Evolutionary conservation across 352 stramenopile genomes (phyloP), one percentile per base, ranked within the genome.

Genomic region (Bremia lactucae): DNA sequence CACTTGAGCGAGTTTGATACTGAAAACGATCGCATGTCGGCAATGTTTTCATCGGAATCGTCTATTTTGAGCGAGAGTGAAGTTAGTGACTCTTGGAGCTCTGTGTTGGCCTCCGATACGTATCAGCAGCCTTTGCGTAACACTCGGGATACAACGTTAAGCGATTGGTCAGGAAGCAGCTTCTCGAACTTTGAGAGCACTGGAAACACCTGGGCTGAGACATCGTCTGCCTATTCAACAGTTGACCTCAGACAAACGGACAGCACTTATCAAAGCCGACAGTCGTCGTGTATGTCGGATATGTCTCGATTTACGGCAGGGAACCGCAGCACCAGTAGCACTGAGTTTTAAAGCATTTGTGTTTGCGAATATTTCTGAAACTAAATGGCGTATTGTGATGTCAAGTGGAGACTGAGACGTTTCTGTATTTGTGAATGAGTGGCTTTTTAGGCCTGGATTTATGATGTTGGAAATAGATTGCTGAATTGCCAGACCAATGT

Each of bases 61-160:
- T 78, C 68, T 0, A 31, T 76, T n/a, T 58, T 60, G 19, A 83
- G 69, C 16, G 46, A 46, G 10, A 71, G 61, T 49, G 56, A 56
- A 2, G 51, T 65, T 15, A 88, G 75, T 19, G 65, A 73, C 15
- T 72, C 68, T 14, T 88, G 75, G 75, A 88, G 75, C 47, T 88
- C 75, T 1, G 75, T 88, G 16, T 46, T 88, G 31, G 72, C 59
- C 23, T 88, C 75, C 3, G 75, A 88, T 6, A 69, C 51, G 10
- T 63, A 83, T 13, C 35, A 52, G 14, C 50, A 46, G 10, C 42
- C 52, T 8, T 75, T 65, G 25, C 75, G 75, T 11, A 73, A 73
- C 50, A 88, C 75, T 11, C 75, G 75, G 6, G 75, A 88, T 37
- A 86, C 75, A 23, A 65, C 51, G 4, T 55, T 87, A n/a, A 87